Conservation (phyloP, 73 alveolate genomes). For the Paramecium pentaurelia region DNA sequence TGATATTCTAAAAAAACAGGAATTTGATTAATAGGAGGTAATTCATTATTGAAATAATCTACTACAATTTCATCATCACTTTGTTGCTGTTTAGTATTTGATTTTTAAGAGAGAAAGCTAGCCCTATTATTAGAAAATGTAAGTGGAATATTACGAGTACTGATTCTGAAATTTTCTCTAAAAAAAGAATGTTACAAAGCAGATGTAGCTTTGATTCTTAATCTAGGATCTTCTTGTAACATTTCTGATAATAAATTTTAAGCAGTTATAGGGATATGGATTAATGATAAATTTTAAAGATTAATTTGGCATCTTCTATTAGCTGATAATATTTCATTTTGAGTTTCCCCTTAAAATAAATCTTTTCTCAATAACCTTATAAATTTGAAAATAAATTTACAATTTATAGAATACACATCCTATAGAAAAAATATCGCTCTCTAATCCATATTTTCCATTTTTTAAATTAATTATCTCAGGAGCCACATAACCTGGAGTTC, state of each 20-base stretch:
- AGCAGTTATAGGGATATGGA: not conserved
- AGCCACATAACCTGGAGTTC: slow-evolving; percentile 57
- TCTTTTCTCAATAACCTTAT: not conserved
- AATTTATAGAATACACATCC: slow-evolving; percentile 47
- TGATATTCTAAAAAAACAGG: not conserved
- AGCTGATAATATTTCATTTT: not conserved
- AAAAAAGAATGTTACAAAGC: slow-evolving; percentile 71
- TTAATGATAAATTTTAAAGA: not conserved
- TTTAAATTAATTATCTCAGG: slow-evolving; percentile 60
- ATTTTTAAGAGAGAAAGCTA: not conserved
- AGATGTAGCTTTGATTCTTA: slow-evolving; percentile 78
- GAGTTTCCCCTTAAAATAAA: not conserved
- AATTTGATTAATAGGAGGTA: not conserved
- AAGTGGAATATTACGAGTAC: not conserved
- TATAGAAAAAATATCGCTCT: slow-evolving; percentile 30
- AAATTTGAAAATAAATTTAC: not conserved
- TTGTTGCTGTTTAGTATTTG: not conserved
- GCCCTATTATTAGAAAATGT: not conserved
- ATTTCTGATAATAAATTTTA: slow-evolving; percentile 64
- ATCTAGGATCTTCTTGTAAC: slow-evolving; percentile 72
- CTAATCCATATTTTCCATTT: not conserved
- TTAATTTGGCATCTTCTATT: not conserved
- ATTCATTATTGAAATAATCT: not conserved
- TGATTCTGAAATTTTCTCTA: not conserved
- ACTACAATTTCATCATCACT: not conserved